Base-by-base conservation (phyloP, 2,329 filamentous ascomycete genomes). In the Hypoxylon sp. region DNA sequence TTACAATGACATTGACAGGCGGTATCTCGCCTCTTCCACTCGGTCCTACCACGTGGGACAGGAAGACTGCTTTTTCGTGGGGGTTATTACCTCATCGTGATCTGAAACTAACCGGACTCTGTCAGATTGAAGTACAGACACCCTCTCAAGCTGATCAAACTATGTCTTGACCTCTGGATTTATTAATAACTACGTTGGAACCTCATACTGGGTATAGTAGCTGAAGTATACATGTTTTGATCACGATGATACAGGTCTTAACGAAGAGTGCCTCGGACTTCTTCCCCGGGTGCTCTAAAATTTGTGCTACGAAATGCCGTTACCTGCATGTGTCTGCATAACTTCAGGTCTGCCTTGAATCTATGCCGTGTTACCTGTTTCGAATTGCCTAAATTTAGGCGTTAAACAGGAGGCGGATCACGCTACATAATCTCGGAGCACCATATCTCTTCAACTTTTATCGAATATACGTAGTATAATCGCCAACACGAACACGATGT, bases 311-410 rank as follows among this genome's bases (percentile, higher is more conserved):
- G 30, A 23, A 3, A 16, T 32, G 32, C 16, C 25, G 9, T 32
- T 55, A 30, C 45, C 41, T 27, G n/a, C n/a, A n/a, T n/a, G n/a
- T n/a, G 5, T 19, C 37, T n/a, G 57, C 47, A 23, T 12, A 4
- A 56, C 39, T 34, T 16, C 12, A 14, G 34, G 14, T 27, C 19
- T 14, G 11, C 9, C 23, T 47, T 30, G 39, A 23, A 45, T 16
- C 34, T 46, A 39, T 50, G 32, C 45, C 2, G 59, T 63, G 39
- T 30, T 32, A 57, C 60, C 27, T 19, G 52, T 32, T 23, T 27
- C 29, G n/a, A 30, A 14, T 16, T 41, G n/a, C 16, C 23, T 16
- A 19, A 27, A 23, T 16, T n/a, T 11, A n/a, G 23, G 34, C 12
- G 23, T 62, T 46, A n/a, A 39, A 37, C 16, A 32, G 21, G 52